Evolutionary conservation across 257 asterid species (phyloP).

Genomic region (Fraxinus quadrangulata): DNA sequence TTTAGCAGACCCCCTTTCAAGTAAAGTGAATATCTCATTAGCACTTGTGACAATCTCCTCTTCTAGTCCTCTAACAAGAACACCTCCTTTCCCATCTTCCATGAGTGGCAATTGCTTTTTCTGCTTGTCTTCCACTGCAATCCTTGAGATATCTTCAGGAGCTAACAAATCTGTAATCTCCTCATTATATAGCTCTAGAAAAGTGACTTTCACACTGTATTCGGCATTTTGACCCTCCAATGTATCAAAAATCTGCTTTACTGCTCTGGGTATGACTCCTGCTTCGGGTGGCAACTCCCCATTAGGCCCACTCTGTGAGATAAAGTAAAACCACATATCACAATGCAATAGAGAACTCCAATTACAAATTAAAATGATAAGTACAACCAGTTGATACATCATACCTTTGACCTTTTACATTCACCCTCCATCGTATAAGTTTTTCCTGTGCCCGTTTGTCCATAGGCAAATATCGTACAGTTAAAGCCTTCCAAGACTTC

Average conservation of each 20-base stretch:
- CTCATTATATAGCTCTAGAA: slow-evolving; percentile 83
- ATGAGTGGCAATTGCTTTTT: slow-evolving; percentile 78
- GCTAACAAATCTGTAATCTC: slow-evolving; percentile 85
- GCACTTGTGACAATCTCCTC: slow-evolving; percentile 85
- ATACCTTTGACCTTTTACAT: slow-evolving; percentile 80
- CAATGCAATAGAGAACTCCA: neutral
- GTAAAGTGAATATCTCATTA: slow-evolving; percentile 68
- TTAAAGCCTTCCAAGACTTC: slow-evolving; percentile 89
- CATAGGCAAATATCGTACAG: slow-evolving; percentile 88
- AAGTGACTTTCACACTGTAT: slow-evolving; percentile 85
- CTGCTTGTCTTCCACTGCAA: slow-evolving; percentile 69
- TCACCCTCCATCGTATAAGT: slow-evolving; percentile 95
- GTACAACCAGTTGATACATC: neutral
- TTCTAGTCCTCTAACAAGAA: slow-evolving; percentile 83
- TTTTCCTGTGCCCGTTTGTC: slow-evolving; percentile 94
- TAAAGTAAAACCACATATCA: neutral
- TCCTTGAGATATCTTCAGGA: slow-evolving; percentile 73
- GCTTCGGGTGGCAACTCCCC: slow-evolving; percentile 84
- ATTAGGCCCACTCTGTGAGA: slow-evolving; percentile 61
- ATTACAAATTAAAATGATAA: neutral
- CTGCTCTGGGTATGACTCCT: slow-evolving; percentile 85
- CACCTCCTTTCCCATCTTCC: slow-evolving; percentile 97
- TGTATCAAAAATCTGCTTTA: slow-evolving; percentile 80
- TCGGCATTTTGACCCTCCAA: slow-evolving; percentile 83
- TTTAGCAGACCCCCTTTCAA: slow-evolving; percentile 84